These are phyloP conservation scores for Epichloe sp. DNA, from an alignment of 2,329 filamentous ascomycete species.

Conservation along the genomic window DNA sequence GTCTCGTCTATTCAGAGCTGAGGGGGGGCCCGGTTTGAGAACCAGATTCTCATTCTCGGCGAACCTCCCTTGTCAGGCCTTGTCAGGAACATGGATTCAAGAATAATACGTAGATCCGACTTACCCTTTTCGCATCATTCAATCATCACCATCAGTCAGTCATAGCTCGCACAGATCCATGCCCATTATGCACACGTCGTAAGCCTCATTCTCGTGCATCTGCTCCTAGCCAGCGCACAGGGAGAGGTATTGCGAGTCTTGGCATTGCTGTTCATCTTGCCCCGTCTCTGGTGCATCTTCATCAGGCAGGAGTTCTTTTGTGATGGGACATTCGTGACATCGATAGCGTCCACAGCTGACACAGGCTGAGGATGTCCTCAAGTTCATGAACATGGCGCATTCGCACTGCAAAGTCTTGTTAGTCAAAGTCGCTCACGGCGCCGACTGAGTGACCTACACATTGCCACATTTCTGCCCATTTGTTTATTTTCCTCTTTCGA, in stretches of 20 bases:
- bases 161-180: background rate
- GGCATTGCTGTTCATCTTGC: background rate
- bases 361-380: background rate
- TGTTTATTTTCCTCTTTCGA: background rate
- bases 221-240: background rate
- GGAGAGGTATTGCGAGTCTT: background rate
- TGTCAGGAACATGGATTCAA: background rate
- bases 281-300: background rate
- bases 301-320: background rate
- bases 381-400: background rate
- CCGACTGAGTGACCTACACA: conserved; percentile 1
- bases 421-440: background rate
- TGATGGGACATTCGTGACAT: background rate
- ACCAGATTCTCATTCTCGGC: background rate
- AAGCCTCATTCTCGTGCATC: background rate
- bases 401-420: background rate
- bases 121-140: background rate
- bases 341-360: background rate
- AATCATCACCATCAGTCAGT: background rate
- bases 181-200: background rate
- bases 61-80: background rate
- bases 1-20: background rate
- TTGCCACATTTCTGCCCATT: conserved; percentile 1
- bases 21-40: background rate
- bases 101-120: background rate